These are phyloP conservation scores for Lentinus polychrous DNA, from an alignment of 1,284 basidiomycete genomes.

Conservation along the genomic window DNA sequence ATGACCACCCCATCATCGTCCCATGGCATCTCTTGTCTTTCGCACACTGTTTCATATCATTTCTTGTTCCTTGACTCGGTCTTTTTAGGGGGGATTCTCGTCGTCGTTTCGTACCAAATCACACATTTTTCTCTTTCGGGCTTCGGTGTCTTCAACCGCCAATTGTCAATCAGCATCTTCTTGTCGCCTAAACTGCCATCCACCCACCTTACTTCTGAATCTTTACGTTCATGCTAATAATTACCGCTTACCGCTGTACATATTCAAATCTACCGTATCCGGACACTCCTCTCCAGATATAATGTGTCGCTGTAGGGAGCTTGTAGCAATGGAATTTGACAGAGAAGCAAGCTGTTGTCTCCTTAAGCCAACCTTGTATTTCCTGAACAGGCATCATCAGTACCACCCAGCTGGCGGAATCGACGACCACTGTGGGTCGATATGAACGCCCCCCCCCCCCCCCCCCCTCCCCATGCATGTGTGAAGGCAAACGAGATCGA, in stretches of 20 bases:
- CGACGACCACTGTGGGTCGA: too few relatives aligned
- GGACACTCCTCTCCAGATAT: not conserved
- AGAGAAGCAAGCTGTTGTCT: not conserved
- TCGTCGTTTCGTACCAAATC: not conserved
- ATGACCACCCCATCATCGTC: not conserved
- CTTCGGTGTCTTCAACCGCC: not conserved
- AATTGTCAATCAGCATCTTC: not conserved
- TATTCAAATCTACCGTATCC: slow-evolving; percentile 1
- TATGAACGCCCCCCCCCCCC: too few relatives aligned
- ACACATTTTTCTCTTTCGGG: not conserved
- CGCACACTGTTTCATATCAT: not conserved
- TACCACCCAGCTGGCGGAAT: too few relatives aligned
- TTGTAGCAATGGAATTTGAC: not conserved
- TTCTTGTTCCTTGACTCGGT: not conserved
- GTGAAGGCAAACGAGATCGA: too few relatives aligned
- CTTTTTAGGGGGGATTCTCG: too few relatives aligned
- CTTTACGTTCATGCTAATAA: not conserved
- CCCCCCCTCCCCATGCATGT: too few relatives aligned
- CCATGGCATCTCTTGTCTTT: not conserved
- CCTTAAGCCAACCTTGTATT: not conserved
- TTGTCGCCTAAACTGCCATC: too few relatives aligned
- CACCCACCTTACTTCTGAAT: not conserved
- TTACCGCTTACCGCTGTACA: not conserved
- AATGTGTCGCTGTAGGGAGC: not conserved
- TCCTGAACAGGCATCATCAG: too few relatives aligned